A percentile compares a stretch with the other conserved stretches of the same genome.
Conservation (phyloP, 805 yeast genomes). For the Saccharomycopsis olivae region DNA sequence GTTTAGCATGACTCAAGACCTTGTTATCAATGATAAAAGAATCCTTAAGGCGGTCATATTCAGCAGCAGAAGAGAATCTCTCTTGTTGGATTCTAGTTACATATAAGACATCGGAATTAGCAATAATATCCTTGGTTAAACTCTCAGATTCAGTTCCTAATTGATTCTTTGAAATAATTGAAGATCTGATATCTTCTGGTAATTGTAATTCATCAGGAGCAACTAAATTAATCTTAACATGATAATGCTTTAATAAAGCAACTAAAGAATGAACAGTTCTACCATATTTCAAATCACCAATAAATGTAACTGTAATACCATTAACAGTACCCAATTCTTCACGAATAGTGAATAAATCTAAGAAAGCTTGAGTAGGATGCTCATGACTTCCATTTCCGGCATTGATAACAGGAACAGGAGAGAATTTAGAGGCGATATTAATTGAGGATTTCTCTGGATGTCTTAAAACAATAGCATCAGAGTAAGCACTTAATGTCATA, state of each 20-base stretch:
- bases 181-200: slow-evolving; percentile 64
- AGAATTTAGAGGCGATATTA: slow-evolving; percentile 87
- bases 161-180: slow-evolving; percentile 58
- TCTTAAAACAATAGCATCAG: slow-evolving; percentile 95
- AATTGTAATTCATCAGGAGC: slow-evolving; percentile 81
- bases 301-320: slow-evolving; percentile 94
- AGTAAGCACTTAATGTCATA: slow-evolving; percentile 87
- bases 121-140: slow-evolving; percentile 75
- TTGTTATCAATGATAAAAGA: slow-evolving; percentile 87
- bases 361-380: slow-evolving; percentile 97
- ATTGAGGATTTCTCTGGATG: slow-evolving; percentile 93
- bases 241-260: slow-evolving; percentile 81
- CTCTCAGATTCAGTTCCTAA: slow-evolving; percentile 61
- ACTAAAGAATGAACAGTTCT: slow-evolving; percentile 97
- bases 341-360: slow-evolving; percentile 95
- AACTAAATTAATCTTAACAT: slow-evolving; percentile 85
- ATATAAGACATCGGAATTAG: slow-evolving; percentile 88
- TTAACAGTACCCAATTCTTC: slow-evolving; percentile 98
- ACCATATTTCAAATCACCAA: slow-evolving; percentile 98
- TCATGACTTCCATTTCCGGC: slow-evolving; percentile 98
- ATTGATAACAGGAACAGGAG: slow-evolving; percentile 93
- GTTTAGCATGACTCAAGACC: slow-evolving; percentile 85
- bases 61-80: slow-evolving; percentile 66
- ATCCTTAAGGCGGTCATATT: slow-evolving; percentile 84
- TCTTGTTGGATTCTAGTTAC: slow-evolving; percentile 98